Percentiles rank a stretch among this genome's conserved stretches.
These are phyloP conservation scores for Leccinum rimulosum DNA, from an alignment of 768 basidiomycete species.

Conservation along the genomic window DNA sequence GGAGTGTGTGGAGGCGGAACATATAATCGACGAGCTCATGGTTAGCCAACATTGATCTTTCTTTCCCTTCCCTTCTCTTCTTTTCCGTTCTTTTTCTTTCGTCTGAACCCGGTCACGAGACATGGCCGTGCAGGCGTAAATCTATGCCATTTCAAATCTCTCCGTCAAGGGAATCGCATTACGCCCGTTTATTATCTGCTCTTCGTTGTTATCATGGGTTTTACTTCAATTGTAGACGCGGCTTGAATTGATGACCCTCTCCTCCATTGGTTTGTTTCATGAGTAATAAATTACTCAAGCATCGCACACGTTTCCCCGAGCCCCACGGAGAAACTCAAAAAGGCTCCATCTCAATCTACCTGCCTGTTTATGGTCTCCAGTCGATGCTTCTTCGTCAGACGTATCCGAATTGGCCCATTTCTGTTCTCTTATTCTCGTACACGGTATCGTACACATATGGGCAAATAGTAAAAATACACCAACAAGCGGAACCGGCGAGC, in stretches of 20 bases:
- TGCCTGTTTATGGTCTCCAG: neutral
- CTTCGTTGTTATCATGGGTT: neutral
- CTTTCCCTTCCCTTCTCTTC: neutral
- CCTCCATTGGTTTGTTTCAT: neutral
- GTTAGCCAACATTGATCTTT: neutral
- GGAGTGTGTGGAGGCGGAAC: conserved; percentile 65
- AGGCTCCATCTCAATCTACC: neutral
- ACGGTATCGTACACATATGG: conserved; percentile 5
- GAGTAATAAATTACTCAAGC: neutral
- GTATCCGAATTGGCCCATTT: neutral
- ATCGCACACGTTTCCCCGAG: neutral
- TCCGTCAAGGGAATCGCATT: neutral
- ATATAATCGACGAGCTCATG: conserved; percentile 33
- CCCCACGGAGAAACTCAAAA: neutral
- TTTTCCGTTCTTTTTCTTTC: neutral
- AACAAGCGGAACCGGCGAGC: neutral
- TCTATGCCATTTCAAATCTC: neutral
- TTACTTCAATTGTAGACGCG: neutral
- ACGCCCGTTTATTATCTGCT: neutral
- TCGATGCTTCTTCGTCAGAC: neutral
- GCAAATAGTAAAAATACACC: conserved; percentile 9
- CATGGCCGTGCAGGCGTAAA: neutral
- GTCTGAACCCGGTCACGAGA: neutral
- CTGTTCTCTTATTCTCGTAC: neutral
- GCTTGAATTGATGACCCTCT: neutral